These are phyloP conservation scores for Dendrobium catenatum DNA, from an alignment of 106 monocot genomes.

Conservation along the genomic window DNA sequence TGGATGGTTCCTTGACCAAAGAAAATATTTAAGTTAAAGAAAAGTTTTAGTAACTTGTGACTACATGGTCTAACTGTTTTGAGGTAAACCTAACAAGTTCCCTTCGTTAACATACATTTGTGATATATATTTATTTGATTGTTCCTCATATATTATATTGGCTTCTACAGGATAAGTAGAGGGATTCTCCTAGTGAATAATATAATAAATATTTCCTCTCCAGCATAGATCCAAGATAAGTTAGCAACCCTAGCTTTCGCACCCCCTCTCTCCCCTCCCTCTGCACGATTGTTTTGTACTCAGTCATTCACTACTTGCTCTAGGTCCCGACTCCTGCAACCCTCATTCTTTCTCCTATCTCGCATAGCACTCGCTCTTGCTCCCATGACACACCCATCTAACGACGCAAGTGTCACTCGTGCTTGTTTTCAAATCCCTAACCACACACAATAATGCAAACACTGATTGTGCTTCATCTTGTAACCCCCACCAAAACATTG, in stretches of 20 bases:
- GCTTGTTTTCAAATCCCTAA: too few species aligned
- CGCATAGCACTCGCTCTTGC: too few species aligned
- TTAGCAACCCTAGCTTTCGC: not conserved
- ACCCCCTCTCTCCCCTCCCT: not conserved
- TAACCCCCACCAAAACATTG: too few species aligned
- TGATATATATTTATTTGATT: not conserved
- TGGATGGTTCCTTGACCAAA: not conserved
- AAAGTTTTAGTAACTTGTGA: not conserved
- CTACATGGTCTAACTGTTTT: not conserved
- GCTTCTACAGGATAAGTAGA: not conserved
- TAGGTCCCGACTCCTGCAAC: not conserved
- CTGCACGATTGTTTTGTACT: not conserved
- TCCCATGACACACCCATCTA: too few species aligned
- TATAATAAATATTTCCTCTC: not conserved
- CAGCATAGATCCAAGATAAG: not conserved
- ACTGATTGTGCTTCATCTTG: too few species aligned
- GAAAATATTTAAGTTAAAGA: not conserved
- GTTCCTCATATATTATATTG: not conserved
- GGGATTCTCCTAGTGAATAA: not conserved
- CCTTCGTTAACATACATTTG: not conserved
- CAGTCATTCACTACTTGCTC: not conserved
- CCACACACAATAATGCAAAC: too few species aligned
- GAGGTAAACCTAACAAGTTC: not conserved
- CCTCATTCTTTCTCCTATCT: too few species aligned
- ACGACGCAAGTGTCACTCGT: too few species aligned